Percentiles rank a stretch among this genome's conserved stretches.
Conservation (phyloP, 2,329 filamentous ascomycete genomes). For the Alternaria sp. region DNA sequence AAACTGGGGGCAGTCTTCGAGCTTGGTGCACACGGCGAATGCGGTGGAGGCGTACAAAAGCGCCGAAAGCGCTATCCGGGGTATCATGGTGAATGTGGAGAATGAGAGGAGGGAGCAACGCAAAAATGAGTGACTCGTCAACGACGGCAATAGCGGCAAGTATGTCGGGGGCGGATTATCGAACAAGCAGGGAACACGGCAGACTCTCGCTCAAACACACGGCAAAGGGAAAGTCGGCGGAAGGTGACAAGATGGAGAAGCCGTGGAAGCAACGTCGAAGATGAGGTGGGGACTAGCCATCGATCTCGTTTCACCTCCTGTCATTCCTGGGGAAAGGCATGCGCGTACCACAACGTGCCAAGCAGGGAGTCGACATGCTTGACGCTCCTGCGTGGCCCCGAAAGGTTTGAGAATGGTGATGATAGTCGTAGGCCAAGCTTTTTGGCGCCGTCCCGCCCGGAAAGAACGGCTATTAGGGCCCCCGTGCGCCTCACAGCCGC, state of each 20-base stretch:
- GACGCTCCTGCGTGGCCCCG: background rate
- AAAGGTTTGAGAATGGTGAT: conserved; percentile 17
- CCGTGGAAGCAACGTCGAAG: background rate
- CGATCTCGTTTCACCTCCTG: conserved; percentile 2
- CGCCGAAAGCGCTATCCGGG: conserved; percentile 22
- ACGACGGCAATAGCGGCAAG: background rate
- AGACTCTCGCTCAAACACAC: background rate
- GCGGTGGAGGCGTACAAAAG: conserved; percentile 23
- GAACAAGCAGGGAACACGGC: conserved; percentile 1
- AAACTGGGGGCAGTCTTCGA: conserved; percentile 32
- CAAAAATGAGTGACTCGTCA: conserved; percentile 1
- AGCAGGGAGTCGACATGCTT: conserved; percentile 4
- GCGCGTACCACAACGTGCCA: conserved; percentile 19
- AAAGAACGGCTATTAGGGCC: conserved; percentile 13
- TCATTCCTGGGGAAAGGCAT: conserved; percentile 5
- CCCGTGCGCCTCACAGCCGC: background rate
- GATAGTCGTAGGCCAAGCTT: conserved; percentile 15
- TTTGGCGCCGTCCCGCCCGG: conserved; percentile 13
- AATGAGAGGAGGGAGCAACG: conserved; percentile 7
- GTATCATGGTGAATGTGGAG: conserved; percentile 24
- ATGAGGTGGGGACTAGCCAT: background rate
- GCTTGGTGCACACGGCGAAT: conserved; percentile 35
- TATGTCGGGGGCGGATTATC: background rate
- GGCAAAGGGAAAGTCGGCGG: background rate
- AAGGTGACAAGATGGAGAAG: background rate